Conservation (phyloP, 345 rosid species). For the Eutrema japonicum region DNA sequence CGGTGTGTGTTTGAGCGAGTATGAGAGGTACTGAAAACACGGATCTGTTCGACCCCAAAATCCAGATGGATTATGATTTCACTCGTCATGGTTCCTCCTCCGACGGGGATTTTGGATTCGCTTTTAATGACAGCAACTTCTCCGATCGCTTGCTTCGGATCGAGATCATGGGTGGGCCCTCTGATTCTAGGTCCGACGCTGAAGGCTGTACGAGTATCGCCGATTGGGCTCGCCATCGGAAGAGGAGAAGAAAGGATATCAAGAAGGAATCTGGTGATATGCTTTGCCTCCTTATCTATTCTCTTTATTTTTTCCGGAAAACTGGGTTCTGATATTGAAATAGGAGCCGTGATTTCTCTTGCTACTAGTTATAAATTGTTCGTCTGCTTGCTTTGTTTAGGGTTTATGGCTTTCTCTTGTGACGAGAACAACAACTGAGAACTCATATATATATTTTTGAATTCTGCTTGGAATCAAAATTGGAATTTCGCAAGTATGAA, state of each 20-base stretch:
- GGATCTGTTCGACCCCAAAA: constrained; percentile 81
- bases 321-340: no score
- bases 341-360: no score
- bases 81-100: constrained; percentile 55
- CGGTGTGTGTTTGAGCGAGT: not conserved
- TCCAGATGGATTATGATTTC: constrained; percentile 67
- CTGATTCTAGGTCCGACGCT: constrained; percentile 57
- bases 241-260: constrained; percentile 84
- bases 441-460: no score
- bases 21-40: constrained; percentile 44
- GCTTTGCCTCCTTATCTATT: not conserved
- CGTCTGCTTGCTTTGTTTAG: no score
- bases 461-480: no score
- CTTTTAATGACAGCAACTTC: constrained; percentile 94
- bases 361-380: no score
- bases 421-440: no score
- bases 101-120: constrained; percentile 89
- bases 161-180: constrained; percentile 75
- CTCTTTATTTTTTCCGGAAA: no score
- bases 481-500: no score
- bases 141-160: constrained; percentile 92
- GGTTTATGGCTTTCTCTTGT: no score
- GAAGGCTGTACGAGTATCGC: constrained; percentile 76
- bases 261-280: constrained; percentile 64
- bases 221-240: constrained; percentile 92